Evolutionary conservation across 1,139 yeast genomes (phyloP).

Genomic region (Debaryomyces udenii): DNA sequence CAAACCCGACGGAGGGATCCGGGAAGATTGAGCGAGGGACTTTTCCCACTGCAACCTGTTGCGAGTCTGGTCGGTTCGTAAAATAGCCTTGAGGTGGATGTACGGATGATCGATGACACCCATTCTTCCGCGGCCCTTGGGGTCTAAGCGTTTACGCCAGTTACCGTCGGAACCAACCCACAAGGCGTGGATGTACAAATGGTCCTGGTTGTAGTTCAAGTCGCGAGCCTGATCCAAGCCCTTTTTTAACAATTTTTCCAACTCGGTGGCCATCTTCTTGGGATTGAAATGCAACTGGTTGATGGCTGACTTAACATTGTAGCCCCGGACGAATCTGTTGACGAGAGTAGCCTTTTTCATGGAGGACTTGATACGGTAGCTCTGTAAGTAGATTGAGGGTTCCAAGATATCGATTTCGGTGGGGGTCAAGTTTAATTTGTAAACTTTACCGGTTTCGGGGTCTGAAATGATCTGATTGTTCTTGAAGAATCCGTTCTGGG

Average conservation of each 20-base stretch:
- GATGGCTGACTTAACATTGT: slow-evolving; percentile 77
- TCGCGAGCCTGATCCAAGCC: slow-evolving; percentile 72
- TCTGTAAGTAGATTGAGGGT: slow-evolving; percentile 78
- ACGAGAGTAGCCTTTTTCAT: slow-evolving; percentile 87
- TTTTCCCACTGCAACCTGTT: slow-evolving; percentile 64
- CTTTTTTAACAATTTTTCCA: slow-evolving; percentile 71
- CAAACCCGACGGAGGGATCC: slow-evolving; percentile 51
- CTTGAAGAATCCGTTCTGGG: slow-evolving; percentile 72
- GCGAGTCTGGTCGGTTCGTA: slow-evolving; percentile 66
- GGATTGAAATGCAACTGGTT: slow-evolving; percentile 90
- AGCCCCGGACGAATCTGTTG: slow-evolving; percentile 71
- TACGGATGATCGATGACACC: slow-evolving; percentile 79
- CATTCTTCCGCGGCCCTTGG: slow-evolving; percentile 87
- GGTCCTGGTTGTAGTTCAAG: slow-evolving; percentile 60
- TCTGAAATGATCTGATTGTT: slow-evolving; percentile 58
- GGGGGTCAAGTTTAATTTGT: slow-evolving; percentile 58
- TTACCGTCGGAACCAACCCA: slow-evolving; percentile 93
- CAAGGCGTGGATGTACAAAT: slow-evolving; percentile 73
- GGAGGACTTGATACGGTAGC: slow-evolving; percentile 80
- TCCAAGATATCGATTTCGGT: slow-evolving; percentile 78
- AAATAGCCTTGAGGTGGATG: slow-evolving; percentile 78
- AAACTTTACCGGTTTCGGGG: slow-evolving; percentile 46
- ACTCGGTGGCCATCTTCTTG: slow-evolving; percentile 78
- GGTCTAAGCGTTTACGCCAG: slow-evolving; percentile 73
- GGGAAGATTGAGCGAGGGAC: slow-evolving; percentile 39